Base-by-base conservation (phyloP, 768 basidiomycete genomes). In the Leccinum pellstonianum region DNA sequence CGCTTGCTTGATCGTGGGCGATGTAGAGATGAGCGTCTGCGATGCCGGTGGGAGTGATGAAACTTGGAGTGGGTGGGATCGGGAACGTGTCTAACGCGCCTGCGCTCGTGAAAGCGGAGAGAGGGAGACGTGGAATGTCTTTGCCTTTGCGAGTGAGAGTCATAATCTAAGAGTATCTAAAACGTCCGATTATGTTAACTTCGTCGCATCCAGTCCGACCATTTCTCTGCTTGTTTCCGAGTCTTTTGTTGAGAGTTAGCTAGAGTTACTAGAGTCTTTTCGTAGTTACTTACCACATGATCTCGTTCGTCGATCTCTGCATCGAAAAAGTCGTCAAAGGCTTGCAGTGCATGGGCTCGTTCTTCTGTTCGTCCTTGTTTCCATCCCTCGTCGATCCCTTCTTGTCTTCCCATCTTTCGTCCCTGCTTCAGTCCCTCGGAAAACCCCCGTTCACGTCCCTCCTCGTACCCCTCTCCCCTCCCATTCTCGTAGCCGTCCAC, bases 41-140 rank as follows among this genome's bases (percentile, higher is more conserved):
- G 59, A 93, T 77, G 21, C 73, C 73, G 9, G 75, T 75, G 0
- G 92, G 92, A 65, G 85, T 80, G 54, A 90, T 77, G 15, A 83
- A 77, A 65, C 80, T 86, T 2, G 91, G 89, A 59, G 86, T 88
- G 21, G 86, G 83, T 8, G 86, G 83, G 10, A 89, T 63, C 2
- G 86, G 88, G 68, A 91, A 91, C 1, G 76, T 76, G 49, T 91
- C 90, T 19, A 80, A 81, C 0, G 84, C 82, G 55, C 86, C 85
- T 4, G 86, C 79, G 73, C 82, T 88, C 25, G 79, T 83, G 71
- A 93, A 93, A 0, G 85, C 91, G 11, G 90, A 91, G 25, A 86
- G 71, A 0, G 91, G 90, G 12, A 94, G 83, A 50, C 80, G 82
- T 8, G 91, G 92, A 5, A 86, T 83, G 21, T 82, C 77, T 70